Evolutionary conservation across 2,329 filamentous ascomycete genomes (phyloP).

Genomic region (Byssoonygena ceratinophila): DNA sequence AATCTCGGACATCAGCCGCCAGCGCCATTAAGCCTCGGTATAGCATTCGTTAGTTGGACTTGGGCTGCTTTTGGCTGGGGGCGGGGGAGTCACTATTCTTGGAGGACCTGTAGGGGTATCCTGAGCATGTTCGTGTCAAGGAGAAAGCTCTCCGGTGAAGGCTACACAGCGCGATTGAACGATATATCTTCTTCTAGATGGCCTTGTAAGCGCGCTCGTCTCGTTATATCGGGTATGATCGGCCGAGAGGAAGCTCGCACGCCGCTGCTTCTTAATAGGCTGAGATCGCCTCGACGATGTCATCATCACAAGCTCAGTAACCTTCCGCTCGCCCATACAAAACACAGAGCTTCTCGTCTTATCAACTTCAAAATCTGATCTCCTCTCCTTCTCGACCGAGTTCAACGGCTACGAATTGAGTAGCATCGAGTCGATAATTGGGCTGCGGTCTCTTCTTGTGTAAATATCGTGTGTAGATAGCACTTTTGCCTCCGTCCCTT

Average conservation of each 20-base stretch:
- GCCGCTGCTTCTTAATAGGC: background rate
- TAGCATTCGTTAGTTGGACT: background rate
- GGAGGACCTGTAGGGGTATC: too few relatives aligned
- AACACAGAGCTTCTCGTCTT: background rate
- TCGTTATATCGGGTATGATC: background rate
- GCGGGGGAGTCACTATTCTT: too few relatives aligned
- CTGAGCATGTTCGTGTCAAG: background rate
- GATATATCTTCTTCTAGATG: too few relatives aligned
- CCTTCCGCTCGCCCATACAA: slow-evolving; percentile 4
- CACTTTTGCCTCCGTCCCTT: slow-evolving; percentile 6
- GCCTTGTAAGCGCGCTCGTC: background rate
- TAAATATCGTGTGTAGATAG: background rate
- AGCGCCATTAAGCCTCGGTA: slow-evolving; percentile 3
- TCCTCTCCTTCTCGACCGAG: background rate
- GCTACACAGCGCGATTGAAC: background rate
- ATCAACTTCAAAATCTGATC: background rate
- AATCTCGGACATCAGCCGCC: background rate
- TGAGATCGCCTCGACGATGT: background rate
- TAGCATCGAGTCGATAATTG: background rate
- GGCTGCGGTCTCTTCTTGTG: background rate
- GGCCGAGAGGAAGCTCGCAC: slow-evolving; percentile 9
- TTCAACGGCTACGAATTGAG: background rate
- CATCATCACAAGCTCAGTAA: slow-evolving; percentile 7
- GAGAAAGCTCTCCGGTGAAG: too few relatives aligned
- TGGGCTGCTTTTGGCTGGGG: background rate